Conservation (phyloP, 495 filamentous ascomycete genomes). For the Xylaria castorea region DNA sequence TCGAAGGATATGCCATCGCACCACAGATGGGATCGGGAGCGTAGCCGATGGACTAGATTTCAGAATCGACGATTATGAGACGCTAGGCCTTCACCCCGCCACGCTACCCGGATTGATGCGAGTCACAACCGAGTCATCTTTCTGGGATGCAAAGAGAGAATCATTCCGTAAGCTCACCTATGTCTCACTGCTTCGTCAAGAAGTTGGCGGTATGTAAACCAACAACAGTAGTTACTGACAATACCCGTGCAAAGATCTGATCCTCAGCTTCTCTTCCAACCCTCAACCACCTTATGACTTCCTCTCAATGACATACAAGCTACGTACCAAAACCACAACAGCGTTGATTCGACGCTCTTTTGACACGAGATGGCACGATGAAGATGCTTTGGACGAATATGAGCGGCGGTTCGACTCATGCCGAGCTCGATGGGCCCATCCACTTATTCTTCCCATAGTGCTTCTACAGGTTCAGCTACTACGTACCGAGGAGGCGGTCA, state of each 20-base stretch:
- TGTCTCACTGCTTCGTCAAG: neutral
- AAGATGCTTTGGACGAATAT: slow-evolving; percentile 45
- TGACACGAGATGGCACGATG: slow-evolving; percentile 40
- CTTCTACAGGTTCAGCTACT: slow-evolving; percentile 44
- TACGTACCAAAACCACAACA: slow-evolving; percentile 37
- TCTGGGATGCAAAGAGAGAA: slow-evolving; percentile 43
- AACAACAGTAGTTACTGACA: slow-evolving; percentile 23
- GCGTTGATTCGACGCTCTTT: slow-evolving; percentile 44
- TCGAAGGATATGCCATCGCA: slow-evolving; percentile 27
- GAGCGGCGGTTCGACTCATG: slow-evolving; percentile 44
- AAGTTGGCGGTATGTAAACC: neutral
- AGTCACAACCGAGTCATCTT: slow-evolving; percentile 41
- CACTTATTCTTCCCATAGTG: slow-evolving; percentile 41
- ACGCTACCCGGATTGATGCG: slow-evolving; percentile 40
- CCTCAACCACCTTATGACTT: slow-evolving; percentile 46
- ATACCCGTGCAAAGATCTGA: slow-evolving; percentile 34
- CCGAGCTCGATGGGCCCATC: slow-evolving; percentile 42
- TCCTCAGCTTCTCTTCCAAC: slow-evolving; percentile 44
- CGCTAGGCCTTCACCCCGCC: slow-evolving; percentile 40
- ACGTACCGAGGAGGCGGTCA: slow-evolving; percentile 42
- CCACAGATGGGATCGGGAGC: slow-evolving; percentile 22
- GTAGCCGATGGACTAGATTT: slow-evolving; percentile 38
- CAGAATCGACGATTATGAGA: slow-evolving; percentile 38
- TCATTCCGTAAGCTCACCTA: slow-evolving; percentile 34
- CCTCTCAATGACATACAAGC: slow-evolving; percentile 44